Evolutionary conservation across 2,329 filamentous ascomycete genomes (phyloP).

Genomic region (Venturia carpophila): DNA sequence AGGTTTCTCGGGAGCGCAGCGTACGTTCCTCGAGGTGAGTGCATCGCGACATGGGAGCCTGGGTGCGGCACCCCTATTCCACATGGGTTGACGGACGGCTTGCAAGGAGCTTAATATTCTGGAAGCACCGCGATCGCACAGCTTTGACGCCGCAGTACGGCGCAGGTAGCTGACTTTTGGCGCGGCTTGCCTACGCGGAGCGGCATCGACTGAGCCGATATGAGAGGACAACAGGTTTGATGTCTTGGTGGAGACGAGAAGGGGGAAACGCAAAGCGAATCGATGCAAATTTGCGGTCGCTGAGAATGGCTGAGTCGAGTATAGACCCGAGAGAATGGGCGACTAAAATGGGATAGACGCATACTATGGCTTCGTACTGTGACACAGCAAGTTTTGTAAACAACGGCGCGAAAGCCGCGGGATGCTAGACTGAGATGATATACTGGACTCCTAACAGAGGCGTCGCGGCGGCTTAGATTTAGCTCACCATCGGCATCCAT

Average conservation of each 20-base stretch:
- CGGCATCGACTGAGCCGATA: not conserved
- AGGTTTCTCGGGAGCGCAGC: constrained; percentile 12
- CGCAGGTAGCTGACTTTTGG: not conserved
- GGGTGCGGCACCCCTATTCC: constrained; percentile 1
- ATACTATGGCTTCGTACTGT: too few relatives aligned
- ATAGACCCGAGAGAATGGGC: not conserved
- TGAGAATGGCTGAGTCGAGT: not conserved
- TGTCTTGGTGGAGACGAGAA: not conserved
- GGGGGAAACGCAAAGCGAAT: not conserved
- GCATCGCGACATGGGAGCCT: constrained; percentile 9
- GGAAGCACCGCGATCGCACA: not conserved
- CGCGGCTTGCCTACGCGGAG: not conserved
- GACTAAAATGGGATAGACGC: not conserved
- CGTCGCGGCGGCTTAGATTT: not conserved
- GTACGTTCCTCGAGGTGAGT: constrained; percentile 2
- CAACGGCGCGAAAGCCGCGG: not conserved
- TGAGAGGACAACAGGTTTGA: not conserved
- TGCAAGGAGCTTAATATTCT: constrained; percentile 3
- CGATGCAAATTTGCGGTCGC: not conserved
- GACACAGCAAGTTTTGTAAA: not conserved
- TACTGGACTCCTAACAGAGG: not conserved
- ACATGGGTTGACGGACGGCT: not conserved
- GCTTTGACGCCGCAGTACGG: not conserved
- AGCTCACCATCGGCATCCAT: not conserved
- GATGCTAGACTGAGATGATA: not conserved